These are phyloP conservation scores for Debaryomyces sp. DNA, from an alignment of 1,139 yeast genomes.

Conservation along the genomic window DNA sequence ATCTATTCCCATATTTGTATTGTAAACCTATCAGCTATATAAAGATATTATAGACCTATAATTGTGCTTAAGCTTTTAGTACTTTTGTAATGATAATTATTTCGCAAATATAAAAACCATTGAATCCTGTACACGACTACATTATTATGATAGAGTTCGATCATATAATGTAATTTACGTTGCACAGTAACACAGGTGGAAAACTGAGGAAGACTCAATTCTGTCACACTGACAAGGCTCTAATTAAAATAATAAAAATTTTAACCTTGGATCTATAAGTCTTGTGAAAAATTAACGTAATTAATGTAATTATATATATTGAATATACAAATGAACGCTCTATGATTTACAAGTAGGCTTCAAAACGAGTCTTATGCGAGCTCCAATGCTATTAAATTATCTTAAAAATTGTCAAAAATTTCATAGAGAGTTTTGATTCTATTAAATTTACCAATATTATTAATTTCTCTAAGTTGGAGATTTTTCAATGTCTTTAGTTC, in stretches of 20 bases:
- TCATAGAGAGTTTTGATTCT: conserved; percentile 59
- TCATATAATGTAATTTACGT: too few species aligned
- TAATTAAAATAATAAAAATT: too few species aligned
- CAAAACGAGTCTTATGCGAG: not conserved
- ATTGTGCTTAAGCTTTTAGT: not conserved
- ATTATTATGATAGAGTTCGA: not conserved
- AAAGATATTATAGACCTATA: not conserved
- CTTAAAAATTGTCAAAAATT: conserved; percentile 40
- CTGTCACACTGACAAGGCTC: not conserved
- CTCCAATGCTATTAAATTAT: not conserved
- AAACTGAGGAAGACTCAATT: not conserved
- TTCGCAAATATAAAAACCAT: not conserved
- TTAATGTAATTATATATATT: not conserved
- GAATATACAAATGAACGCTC: not conserved
- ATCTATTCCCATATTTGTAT: conserved; percentile 8
- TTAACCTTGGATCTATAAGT: too few species aligned
- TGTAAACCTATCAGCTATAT: not conserved
- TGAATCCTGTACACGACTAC: not conserved
- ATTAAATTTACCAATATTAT: conserved; percentile 53
- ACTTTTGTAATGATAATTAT: not conserved
- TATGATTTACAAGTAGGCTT: not conserved
- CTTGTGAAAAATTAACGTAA: too few species aligned
- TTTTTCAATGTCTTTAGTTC: conserved; percentile 73
- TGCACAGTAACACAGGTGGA: too few species aligned
- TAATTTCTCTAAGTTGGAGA: conserved; percentile 59